These are phyloP conservation scores for Phaeotremella skinneri DNA, from an alignment of 768 basidiomycete species.

Conservation along the genomic window DNA sequence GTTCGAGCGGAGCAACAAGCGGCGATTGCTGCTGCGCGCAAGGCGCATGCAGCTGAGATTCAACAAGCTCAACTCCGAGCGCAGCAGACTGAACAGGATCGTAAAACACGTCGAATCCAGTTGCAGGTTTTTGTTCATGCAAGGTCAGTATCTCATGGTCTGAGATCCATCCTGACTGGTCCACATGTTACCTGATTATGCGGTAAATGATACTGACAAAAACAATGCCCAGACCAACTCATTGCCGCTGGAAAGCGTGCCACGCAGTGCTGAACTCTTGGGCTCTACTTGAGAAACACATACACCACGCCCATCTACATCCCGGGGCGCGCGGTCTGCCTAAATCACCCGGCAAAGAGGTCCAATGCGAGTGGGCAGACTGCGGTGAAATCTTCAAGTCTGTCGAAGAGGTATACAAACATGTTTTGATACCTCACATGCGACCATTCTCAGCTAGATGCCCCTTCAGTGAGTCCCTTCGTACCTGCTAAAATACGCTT, in stretches of 20 bases:
- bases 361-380: constrained; percentile 28
- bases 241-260: constrained; percentile 36
- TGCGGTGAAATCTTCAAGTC: constrained; percentile 18
- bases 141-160: constrained; percentile 19
- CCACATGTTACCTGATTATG: background rate
- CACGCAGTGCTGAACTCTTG: constrained; percentile 41
- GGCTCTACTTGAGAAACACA: constrained; percentile 43
- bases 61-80: background rate
- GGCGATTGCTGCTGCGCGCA: constrained; percentile 23
- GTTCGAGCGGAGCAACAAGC: constrained; percentile 22
- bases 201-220: background rate
- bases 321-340: background rate
- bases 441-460: constrained; percentile 34
- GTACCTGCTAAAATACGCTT: background rate
- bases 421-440: constrained; percentile 39
- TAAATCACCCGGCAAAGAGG: background rate
- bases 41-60: constrained; percentile 2
- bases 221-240: constrained; percentile 39
- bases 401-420: constrained; percentile 28
- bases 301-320: constrained; percentile 36
- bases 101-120: constrained; percentile 35
- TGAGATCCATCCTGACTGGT: background rate
- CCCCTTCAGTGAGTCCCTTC: constrained; percentile 38
- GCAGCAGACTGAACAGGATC: constrained; percentile 17
- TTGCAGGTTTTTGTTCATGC: constrained; percentile 46